phyloP scores from a whole-genome alignment of 139 green algal species.

The Parachlorella kessleri region DNA sequence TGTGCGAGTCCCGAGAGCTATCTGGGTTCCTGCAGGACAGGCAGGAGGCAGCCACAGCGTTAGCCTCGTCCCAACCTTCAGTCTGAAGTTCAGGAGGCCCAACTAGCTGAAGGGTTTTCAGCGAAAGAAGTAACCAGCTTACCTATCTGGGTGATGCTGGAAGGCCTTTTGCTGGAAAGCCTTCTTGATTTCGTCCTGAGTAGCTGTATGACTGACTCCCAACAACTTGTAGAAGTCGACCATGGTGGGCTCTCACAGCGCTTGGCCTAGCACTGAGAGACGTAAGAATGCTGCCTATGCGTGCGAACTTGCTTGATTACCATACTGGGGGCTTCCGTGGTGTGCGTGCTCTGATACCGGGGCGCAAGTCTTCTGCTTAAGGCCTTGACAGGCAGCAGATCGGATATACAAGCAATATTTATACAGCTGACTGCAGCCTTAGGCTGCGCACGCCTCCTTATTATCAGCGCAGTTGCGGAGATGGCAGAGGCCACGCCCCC shows the following conservation, averaged over 20 bases:
- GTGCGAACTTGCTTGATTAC: background rate
- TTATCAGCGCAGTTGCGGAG: background rate
- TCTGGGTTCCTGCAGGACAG: conserved; percentile 16
- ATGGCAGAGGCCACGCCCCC: background rate
- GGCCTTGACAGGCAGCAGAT: background rate
- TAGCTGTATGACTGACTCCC: conserved; percentile 8
- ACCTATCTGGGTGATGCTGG: conserved; percentile 39
- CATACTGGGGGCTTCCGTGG: background rate
- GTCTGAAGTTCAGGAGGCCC: background rate
- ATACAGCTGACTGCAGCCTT: too few relatives aligned
- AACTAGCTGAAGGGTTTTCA: background rate
- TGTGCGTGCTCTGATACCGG: background rate
- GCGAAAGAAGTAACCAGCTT: background rate
- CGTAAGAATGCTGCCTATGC: background rate
- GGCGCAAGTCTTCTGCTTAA: background rate
- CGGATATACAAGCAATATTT: too few relatives aligned
- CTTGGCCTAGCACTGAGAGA: too few relatives aligned
- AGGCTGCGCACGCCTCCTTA: background rate
- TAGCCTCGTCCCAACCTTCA: background rate
- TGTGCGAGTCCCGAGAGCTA: background rate
- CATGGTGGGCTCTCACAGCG: too few relatives aligned
- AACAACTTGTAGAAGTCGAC: conserved; percentile 28
- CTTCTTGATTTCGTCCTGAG: conserved; percentile 22
- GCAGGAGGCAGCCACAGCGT: too few relatives aligned
- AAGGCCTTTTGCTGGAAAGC: conserved; percentile 29